Conservation (phyloP, 345 rosid genomes). For the Cardamine resedifolia region DNA sequence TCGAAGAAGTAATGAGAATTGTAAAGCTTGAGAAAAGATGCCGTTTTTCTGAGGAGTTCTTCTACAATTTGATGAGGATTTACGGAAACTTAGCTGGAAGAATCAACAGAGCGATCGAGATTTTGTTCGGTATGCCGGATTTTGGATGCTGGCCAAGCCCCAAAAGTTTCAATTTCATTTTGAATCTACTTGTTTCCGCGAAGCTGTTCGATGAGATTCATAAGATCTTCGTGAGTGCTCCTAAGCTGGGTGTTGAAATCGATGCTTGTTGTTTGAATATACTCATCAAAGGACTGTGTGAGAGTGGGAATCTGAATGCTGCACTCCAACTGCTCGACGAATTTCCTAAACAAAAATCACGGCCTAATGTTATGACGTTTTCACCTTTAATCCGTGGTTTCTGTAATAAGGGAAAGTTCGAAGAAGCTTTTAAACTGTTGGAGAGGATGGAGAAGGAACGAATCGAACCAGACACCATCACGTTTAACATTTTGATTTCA, state of each 20-base stretch:
- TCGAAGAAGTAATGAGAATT: constrained; percentile 54
- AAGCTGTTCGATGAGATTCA: constrained; percentile 61
- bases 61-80: constrained; percentile 63
- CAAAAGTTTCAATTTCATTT: constrained; percentile 67
- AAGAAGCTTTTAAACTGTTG: constrained; percentile 61
- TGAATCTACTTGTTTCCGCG: constrained; percentile 71
- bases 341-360: constrained; percentile 77
- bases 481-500: constrained; percentile 80
- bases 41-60: constrained; percentile 70
- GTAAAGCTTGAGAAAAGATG: constrained; percentile 49
- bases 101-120: constrained; percentile 60
- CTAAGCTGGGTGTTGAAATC: constrained; percentile 67
- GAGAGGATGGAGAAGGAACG: constrained; percentile 73
- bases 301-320: constrained; percentile 60
- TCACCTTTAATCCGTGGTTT: constrained; percentile 71
- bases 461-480: constrained; percentile 64
- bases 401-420: constrained; percentile 57
- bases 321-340: constrained; percentile 86
- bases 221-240: constrained; percentile 59
- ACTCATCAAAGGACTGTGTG: constrained; percentile 71
- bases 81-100: constrained; percentile 71
- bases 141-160: constrained; percentile 70
- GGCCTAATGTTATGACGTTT: constrained; percentile 72
- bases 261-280: constrained; percentile 87
- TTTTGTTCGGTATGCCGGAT: constrained; percentile 64